Percentiles rank a stretch among this genome's conserved stretches.
phyloP scores from a whole-genome alignment of 805 yeast species.

The Kodamaea kaohsiungensis region DNA sequence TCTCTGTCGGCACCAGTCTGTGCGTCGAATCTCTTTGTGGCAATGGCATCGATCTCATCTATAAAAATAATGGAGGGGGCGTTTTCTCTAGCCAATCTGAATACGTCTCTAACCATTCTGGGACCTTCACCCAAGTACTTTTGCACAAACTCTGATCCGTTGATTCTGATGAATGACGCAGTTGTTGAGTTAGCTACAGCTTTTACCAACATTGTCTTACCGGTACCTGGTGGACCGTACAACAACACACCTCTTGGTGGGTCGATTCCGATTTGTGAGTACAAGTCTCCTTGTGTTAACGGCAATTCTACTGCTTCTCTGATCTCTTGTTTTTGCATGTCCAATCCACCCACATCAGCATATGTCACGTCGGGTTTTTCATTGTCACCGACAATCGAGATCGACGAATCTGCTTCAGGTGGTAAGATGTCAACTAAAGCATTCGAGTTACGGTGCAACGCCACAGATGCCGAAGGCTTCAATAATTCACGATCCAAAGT shows the following conservation, averaged over 20 bases:
- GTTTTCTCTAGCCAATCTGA: conserved; percentile 94
- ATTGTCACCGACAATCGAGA: conserved; percentile 90
- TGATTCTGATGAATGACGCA: conserved; percentile 94
- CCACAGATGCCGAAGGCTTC: conserved; percentile 94
- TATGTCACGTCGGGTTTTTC: conserved; percentile 92
- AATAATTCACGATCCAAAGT: conserved; percentile 93
- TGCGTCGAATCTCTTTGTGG: conserved; percentile 98
- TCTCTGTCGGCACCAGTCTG: conserved; percentile 99
- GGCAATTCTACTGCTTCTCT: conserved; percentile 98
- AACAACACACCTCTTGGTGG: conserved; percentile 97
- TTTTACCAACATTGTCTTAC: conserved; percentile 97
- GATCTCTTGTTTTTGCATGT: conserved; percentile 98
- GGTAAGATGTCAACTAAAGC: conserved; percentile 97
- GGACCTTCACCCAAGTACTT: conserved; percentile 99
- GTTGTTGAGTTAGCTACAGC: conserved; percentile 98
- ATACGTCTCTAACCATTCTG: conserved; percentile 98
- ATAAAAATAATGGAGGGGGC: conserved; percentile 96
- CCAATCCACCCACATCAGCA: conserved; percentile 98
- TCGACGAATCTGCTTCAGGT: conserved; percentile 97
- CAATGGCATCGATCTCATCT: conserved; percentile 98
- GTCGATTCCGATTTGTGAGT: conserved; percentile 96
- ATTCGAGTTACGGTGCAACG: conserved; percentile 96
- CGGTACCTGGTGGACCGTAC: conserved; percentile 99
- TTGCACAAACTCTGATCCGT: conserved; percentile 97
- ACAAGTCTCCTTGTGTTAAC: conserved; percentile 90